These are phyloP conservation scores for Cladobotryum mycophilum DNA, from an alignment of 2,329 filamentous ascomycete species.

Conservation along the genomic window DNA sequence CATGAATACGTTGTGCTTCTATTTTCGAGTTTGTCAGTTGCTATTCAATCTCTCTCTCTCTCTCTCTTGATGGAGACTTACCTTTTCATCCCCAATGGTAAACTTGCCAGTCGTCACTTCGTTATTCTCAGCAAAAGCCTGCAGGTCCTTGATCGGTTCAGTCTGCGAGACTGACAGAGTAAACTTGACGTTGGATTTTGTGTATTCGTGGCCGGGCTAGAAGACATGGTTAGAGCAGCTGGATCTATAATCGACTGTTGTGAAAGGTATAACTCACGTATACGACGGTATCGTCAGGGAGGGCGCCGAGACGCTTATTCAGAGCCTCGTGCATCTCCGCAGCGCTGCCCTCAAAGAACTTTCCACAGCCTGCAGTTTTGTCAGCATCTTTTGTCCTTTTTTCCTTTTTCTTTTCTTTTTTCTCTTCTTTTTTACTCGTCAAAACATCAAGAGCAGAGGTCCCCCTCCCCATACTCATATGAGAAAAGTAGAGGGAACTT, in stretches of 20 bases:
- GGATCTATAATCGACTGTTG: no score
- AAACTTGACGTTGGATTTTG: conserved; percentile 93
- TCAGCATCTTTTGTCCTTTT: background rate
- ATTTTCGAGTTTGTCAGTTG: conserved; percentile 7
- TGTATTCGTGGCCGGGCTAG: conserved; percentile 94
- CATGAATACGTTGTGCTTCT: conserved; percentile 98
- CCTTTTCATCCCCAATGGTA: conserved; percentile 96
- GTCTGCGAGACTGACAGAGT: conserved; percentile 67
- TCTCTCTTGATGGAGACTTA: conserved; percentile 28
- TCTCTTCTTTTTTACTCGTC: no score
- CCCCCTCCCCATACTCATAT: no score
- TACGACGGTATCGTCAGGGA: conserved; percentile 88
- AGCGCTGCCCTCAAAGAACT: conserved; percentile 89
- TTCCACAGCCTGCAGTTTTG: conserved; percentile 66
- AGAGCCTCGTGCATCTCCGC: conserved; percentile 89
- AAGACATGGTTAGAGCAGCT: background rate
- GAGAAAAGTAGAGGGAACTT: no score
- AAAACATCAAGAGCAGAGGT: no score
- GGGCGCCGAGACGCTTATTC: conserved; percentile 71
- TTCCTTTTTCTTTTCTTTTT: background rate
- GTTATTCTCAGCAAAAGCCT: conserved; percentile 71
- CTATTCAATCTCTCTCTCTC: background rate
- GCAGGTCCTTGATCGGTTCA: conserved; percentile 69
- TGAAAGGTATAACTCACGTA: conserved; percentile 53
- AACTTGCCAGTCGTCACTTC: conserved; percentile 90